phyloP scores from a whole-genome alignment of 257 asterid genomes.

The Nicotiana otophora region DNA sequence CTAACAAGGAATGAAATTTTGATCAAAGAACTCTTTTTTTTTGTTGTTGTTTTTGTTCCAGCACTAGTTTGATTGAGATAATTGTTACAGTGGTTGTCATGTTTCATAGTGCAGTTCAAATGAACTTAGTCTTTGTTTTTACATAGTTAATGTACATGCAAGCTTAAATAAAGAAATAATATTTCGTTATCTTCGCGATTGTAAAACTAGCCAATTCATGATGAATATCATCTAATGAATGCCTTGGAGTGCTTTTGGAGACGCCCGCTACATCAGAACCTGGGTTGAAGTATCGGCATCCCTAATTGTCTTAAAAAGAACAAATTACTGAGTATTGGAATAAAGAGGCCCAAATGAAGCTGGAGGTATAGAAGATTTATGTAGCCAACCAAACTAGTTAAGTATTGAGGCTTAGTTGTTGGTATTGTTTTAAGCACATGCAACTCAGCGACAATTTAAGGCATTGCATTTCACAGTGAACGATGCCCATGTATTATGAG shows the following conservation, averaged over 20 bases:
- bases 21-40: neutral
- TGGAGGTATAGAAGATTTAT: neutral
- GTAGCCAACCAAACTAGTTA: neutral
- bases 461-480: neutral
- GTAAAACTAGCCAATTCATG: neutral
- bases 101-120: neutral
- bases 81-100: neutral
- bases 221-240: neutral
- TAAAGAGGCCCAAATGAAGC: conserved; percentile 4
- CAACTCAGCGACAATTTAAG: neutral
- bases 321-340: neutral
- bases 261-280: neutral
- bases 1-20: neutral
- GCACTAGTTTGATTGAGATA: neutral
- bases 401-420: neutral
- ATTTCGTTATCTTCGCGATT: neutral
- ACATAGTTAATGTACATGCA: neutral
- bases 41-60: neutral
- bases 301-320: neutral
- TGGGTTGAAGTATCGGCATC: neutral
- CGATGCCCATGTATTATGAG: neutral
- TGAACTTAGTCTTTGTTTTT: neutral
- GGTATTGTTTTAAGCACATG: neutral
- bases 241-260: neutral
- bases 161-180: neutral